Percentiles rank a stretch among this genome's conserved stretches.
Conservation (phyloP, 257 asterid genomes). For the Dorcoceras hygrometricum region DNA sequence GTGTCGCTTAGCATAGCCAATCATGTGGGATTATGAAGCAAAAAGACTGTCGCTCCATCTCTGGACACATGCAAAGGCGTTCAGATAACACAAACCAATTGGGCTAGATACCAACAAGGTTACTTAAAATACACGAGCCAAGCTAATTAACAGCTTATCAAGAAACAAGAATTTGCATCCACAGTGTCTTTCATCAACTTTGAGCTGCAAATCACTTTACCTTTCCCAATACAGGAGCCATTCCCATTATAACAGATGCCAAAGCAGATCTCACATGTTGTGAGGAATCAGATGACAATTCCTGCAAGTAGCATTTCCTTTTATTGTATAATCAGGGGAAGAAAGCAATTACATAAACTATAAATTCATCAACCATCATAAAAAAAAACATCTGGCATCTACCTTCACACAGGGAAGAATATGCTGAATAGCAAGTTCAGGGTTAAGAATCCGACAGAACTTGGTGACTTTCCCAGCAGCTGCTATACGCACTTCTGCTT, state of each 20-base stretch:
- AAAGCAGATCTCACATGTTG: conserved; percentile 92
- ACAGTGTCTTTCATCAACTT: not conserved
- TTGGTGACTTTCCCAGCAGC: conserved; percentile 92
- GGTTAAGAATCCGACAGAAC: conserved; percentile 71
- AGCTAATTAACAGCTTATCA: not conserved
- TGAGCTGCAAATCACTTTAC: conserved; percentile 30
- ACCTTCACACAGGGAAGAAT: conserved; percentile 97
- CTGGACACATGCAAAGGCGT: not conserved
- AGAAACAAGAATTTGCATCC: not conserved
- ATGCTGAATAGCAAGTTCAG: conserved; percentile 82
- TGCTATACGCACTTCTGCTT: conserved; percentile 91
- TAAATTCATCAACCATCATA: conserved; percentile 19
- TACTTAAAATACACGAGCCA: not conserved
- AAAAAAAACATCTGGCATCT: not conserved
- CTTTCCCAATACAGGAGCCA: conserved; percentile 94
- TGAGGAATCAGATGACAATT: conserved; percentile 86
- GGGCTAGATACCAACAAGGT: not conserved
- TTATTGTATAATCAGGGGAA: conserved; percentile 20
- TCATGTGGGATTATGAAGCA: not conserved
- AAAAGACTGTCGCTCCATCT: not conserved
- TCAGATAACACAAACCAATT: not conserved
- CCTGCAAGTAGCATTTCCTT: conserved; percentile 43
- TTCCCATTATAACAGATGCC: conserved; percentile 97
- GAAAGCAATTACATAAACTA: conserved; percentile 14
- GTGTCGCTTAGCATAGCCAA: not conserved